These are phyloP conservation scores for Parathielavia appendiculata DNA, from an alignment of 495 filamentous ascomycete genomes.

Conservation along the genomic window DNA sequence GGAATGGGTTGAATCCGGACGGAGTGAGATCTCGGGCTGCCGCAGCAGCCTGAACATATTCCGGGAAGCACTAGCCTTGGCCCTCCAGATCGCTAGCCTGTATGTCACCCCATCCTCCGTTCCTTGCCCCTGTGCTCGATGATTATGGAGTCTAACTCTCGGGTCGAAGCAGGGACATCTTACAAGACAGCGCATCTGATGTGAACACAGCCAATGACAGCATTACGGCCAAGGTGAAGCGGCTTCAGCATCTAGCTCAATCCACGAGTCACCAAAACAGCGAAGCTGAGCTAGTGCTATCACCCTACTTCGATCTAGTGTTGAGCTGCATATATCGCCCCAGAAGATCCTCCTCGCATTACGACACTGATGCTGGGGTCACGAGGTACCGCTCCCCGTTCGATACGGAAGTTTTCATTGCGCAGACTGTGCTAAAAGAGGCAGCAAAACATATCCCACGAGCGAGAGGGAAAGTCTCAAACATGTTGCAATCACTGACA, in stretches of 20 bases:
- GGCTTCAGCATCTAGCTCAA: constrained; percentile 3
- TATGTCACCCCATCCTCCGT: background rate
- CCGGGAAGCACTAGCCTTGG: constrained; percentile 21
- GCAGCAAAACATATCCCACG: background rate
- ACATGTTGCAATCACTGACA: too few relatives aligned
- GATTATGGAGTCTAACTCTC: background rate
- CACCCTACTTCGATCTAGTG: constrained; percentile 19
- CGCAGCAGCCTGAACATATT: constrained; percentile 17
- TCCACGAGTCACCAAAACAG: background rate
- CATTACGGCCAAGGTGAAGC: constrained; percentile 17
- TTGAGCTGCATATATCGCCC: background rate
- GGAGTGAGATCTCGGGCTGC: constrained; percentile 14
- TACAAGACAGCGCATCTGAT: constrained; percentile 2
- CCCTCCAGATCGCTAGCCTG: constrained; percentile 25
- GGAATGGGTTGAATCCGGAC: constrained; percentile 21
- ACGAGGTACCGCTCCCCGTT: background rate
- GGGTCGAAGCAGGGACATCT: background rate
- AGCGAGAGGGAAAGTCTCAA: background rate
- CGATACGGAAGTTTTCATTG: background rate
- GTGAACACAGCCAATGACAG: background rate
- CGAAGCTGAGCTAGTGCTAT: constrained; percentile 6
- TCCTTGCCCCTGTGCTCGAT: background rate
- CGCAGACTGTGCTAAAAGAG: too few relatives aligned
- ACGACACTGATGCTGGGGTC: background rate
- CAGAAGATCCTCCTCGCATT: background rate